A percentile compares a stretch with the other conserved stretches of the same genome.
phyloP scores from a whole-genome alignment of 139 green algal genomes.

The Pleodorina starrii region DNA sequence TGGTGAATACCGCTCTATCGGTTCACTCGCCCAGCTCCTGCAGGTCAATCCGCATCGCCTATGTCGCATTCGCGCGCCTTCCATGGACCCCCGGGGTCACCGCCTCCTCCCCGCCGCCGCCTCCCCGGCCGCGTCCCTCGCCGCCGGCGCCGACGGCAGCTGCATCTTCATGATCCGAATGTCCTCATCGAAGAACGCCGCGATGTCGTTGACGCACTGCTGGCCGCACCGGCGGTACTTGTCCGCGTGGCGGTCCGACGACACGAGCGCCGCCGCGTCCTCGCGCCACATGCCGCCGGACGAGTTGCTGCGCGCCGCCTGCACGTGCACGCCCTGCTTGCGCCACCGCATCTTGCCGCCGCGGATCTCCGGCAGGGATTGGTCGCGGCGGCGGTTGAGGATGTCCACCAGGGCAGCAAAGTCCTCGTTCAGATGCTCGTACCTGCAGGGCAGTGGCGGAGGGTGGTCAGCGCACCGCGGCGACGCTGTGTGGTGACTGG shows the following conservation, averaged over 20 bases:
- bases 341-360: slow-evolving; percentile 6
- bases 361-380: slow-evolving; percentile 28
- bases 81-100: no score
- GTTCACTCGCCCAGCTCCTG: no score
- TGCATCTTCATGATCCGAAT: slow-evolving; percentile 18
- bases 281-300: slow-evolving; percentile 6
- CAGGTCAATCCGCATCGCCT: no score
- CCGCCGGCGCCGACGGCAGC: no score
- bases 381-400: slow-evolving; percentile 30
- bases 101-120: no score
- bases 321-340: slow-evolving; percentile 51
- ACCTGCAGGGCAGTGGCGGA: no score
- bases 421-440: slow-evolving; percentile 50
- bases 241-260: slow-evolving; percentile 31
- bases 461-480: no score
- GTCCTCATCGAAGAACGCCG: slow-evolving; percentile 23
- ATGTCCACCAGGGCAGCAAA: slow-evolving; percentile 34
- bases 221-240: slow-evolving; percentile 27
- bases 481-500: no score
- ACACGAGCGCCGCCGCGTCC: slow-evolving; percentile 38
- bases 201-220: slow-evolving; percentile 19
- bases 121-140: no score
- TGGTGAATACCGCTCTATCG: no score
- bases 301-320: slow-evolving; percentile 6
- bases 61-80: no score